Conservation (phyloP, 768 basidiomycete genomes). For the Lentinula boryana region DNA sequence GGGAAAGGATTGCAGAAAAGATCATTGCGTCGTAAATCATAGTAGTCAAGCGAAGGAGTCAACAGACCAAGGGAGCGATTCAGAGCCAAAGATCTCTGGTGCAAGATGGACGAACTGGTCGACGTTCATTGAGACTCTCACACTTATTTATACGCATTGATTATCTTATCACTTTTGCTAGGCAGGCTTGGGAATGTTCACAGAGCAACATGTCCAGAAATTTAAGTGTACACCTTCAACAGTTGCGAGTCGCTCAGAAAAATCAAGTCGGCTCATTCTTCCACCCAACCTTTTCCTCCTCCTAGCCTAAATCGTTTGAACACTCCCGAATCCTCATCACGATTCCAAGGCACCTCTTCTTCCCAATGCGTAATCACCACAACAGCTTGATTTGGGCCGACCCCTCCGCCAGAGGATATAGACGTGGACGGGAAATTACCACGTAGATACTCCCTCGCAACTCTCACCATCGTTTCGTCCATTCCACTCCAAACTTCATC, state of each 20-base stretch:
- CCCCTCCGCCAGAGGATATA: slow-evolving; percentile 24
- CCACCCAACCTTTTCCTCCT: slow-evolving; percentile 20
- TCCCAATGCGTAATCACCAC: slow-evolving; percentile 90
- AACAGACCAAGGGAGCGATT: background rate
- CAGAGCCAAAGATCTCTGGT: background rate
- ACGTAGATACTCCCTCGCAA: slow-evolving; percentile 59
- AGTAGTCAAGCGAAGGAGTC: background rate
- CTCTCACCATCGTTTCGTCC: slow-evolving; percentile 70
- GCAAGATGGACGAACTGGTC: background rate
- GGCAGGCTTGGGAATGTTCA: no score
- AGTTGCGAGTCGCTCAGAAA: background rate
- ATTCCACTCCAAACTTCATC: slow-evolving; percentile 96
- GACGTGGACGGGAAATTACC: slow-evolving; percentile 25
- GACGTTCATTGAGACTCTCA: background rate
- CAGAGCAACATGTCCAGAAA: no score
- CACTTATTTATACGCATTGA: background rate
- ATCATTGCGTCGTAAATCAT: background rate
- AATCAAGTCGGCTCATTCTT: background rate
- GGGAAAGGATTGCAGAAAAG: background rate
- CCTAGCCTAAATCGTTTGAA: slow-evolving; percentile 31
- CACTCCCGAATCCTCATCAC: slow-evolving; percentile 35
- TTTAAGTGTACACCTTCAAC: no score
- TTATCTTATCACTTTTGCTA: no score
- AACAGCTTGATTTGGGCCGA: slow-evolving; percentile 61
- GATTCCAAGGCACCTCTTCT: slow-evolving; percentile 82